Percentiles rank a stretch among this genome's conserved stretches.
Evolutionary conservation across 352 stramenopile genomes (phyloP).

Genomic region (Phytophthora hybrid): DNA sequence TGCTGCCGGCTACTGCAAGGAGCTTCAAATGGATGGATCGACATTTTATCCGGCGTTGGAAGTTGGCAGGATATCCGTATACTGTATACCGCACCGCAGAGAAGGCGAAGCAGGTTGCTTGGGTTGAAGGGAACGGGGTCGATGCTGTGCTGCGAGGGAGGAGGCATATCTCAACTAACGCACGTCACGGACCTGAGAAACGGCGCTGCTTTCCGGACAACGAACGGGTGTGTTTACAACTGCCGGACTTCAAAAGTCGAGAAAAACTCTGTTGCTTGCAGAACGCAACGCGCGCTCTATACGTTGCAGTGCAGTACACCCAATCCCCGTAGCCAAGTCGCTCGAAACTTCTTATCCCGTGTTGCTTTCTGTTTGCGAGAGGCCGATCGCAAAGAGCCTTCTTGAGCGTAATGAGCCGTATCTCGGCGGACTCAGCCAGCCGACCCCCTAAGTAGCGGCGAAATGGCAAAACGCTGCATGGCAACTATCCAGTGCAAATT

Average conservation of each 20-base stretch:
- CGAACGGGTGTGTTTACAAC: too few species aligned
- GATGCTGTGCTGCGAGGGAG: background rate
- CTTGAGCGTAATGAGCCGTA: background rate
- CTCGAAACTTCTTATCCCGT: background rate
- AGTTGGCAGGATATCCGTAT: background rate
- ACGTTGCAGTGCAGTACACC: background rate
- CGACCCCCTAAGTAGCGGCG: too few species aligned
- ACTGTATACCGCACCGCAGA: background rate
- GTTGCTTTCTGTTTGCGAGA: background rate
- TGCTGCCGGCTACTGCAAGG: background rate
- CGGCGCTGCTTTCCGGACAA: background rate
- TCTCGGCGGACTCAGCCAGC: too few species aligned
- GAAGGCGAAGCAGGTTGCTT: background rate
- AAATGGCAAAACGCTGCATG: too few species aligned
- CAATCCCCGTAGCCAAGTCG: background rate
- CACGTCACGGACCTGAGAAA: background rate
- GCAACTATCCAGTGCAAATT: too few species aligned
- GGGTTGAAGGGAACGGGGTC: background rate
- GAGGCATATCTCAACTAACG: too few species aligned
- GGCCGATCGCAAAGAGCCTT: slow-evolving; percentile 4
- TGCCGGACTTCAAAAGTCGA: background rate
- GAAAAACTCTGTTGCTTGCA: background rate
- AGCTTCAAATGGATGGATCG: background rate
- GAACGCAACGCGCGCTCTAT: background rate
- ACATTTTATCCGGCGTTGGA: too few species aligned